Evolutionary conservation across 129 eudicot genomes (phyloP).

Genomic region (Flaveria trinervia): DNA sequence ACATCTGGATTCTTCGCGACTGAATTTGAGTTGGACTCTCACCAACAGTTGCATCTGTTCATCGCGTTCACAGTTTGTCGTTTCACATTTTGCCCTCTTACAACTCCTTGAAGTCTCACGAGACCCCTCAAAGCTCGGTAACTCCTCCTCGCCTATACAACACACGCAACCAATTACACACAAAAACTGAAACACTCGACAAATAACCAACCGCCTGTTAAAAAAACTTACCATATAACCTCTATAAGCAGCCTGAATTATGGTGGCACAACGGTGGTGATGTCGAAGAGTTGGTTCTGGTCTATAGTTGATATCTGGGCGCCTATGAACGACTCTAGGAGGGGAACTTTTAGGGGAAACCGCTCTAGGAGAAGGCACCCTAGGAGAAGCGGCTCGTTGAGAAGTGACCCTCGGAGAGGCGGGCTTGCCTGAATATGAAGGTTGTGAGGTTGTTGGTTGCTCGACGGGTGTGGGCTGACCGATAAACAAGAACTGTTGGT

Average conservation of each 20-base stretch:
- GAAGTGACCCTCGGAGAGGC: constrained; percentile 46
- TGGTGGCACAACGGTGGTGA: constrained; percentile 75
- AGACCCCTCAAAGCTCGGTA: constrained; percentile 86
- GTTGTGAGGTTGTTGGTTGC: constrained; percentile 42
- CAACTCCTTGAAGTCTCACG: constrained; percentile 93
- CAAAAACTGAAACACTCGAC: background rate
- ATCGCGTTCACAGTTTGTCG: constrained; percentile 87
- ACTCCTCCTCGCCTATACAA: constrained; percentile 83
- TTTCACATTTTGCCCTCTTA: constrained; percentile 81
- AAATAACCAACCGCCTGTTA: background rate
- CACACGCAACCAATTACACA: background rate
- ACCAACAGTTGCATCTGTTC: constrained; percentile 94
- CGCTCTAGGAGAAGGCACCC: constrained; percentile 46
- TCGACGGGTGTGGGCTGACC: constrained; percentile 55
- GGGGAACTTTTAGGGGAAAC: constrained; percentile 42
- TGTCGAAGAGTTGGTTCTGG: constrained; percentile 70
- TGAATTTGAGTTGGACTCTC: constrained; percentile 94
- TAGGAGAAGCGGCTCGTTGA: constrained; percentile 44
- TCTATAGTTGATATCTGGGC: constrained; percentile 40
- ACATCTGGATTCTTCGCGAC: constrained; percentile 81
- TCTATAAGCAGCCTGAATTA: constrained; percentile 83
- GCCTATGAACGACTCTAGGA: constrained; percentile 43
- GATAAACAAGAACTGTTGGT: constrained; percentile 52
- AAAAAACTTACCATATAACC: constrained; percentile 74
- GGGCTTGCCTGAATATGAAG: constrained; percentile 36